Evolutionary conservation across 2,329 filamentous ascomycete genomes (phyloP), one percentile per base, ranked within the genome.

Genomic region (Fusarium xyrophilum): DNA sequence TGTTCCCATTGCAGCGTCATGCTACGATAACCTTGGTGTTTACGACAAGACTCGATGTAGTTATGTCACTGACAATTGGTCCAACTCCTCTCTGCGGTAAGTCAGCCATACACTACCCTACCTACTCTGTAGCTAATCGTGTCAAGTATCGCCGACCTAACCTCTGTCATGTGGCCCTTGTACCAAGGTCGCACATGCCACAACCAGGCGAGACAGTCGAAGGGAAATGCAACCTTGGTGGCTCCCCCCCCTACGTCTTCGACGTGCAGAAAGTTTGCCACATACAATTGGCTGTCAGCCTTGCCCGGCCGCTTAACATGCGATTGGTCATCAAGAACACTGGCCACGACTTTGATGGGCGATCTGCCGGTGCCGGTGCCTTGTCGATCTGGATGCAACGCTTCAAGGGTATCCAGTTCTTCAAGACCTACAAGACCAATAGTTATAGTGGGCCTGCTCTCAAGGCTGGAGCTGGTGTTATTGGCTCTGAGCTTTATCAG

Each of bases 341-440:
- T 0, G 83, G 83, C 35, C 83, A 85, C 65, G 82, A 84, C 63
- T 84, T 82, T 69, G 75, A 78, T 7, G 88, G 87, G 35, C 86
- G 84, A 2, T 71, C 68, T 19, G 86, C 86, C 0, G 88, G 88
- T n/a, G 84, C 83, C 25, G 88, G 88, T 3, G 81, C 84, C 1
- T 74, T 89, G 6, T 80, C 82, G 7, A 78, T 89, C 53, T 89
- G 87, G 82, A 88, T 83, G 12, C 86, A 88, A 60, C 75, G 81
- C 63, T 81, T 89, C 56, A 83, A 86, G 71, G 76, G 81, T 25
- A 74, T 76, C 32, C 44, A 76, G 50, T 63, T 69, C 42, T 74
- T 73, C 57, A 64, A 72, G 40, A 56, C 54, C 32, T 51, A 48
- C 23, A 56, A 67, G 43, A 60, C 60, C 3, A 64, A 71, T 19